Evolutionary conservation across 169 alveolate species (phyloP).

Genomic region (Plasmodium blacklocki): DNA sequence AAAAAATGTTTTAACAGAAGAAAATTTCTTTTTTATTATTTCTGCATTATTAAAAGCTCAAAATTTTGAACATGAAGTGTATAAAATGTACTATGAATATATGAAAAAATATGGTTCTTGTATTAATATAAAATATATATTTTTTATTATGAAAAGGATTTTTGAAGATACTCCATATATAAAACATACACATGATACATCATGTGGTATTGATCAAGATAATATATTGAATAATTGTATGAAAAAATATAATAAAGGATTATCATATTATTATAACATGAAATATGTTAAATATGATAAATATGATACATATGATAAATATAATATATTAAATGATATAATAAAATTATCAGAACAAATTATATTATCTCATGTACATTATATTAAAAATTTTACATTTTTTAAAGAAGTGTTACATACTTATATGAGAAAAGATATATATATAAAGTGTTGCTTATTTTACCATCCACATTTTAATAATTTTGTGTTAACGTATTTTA

Average conservation of each 20-base stretch:
- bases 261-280: background rate
- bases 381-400: constrained; percentile 7
- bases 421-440: constrained; percentile 9
- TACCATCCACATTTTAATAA: background rate
- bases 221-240: background rate
- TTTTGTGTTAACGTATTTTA: constrained; percentile 20
- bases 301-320: background rate
- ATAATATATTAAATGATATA: background rate
- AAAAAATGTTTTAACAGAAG: constrained; percentile 17
- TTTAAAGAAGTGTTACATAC: constrained; percentile 46
- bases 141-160: constrained; percentile 17
- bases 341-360: constrained; percentile 5
- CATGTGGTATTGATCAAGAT: no score
- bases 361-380: constrained; percentile 10
- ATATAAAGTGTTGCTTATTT: background rate
- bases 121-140: constrained; percentile 10
- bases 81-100: constrained; percentile 6
- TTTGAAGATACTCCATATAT: background rate
- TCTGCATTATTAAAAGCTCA: constrained; percentile 13
- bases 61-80: constrained; percentile 12
- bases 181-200: no score
- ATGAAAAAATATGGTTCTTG: background rate
- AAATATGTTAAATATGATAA: background rate
- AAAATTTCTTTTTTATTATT: constrained; percentile 33
- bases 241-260: background rate